phyloP scores from a whole-genome alignment of 2,329 filamentous ascomycete genomes.

The Nothophoma quercina region DNA sequence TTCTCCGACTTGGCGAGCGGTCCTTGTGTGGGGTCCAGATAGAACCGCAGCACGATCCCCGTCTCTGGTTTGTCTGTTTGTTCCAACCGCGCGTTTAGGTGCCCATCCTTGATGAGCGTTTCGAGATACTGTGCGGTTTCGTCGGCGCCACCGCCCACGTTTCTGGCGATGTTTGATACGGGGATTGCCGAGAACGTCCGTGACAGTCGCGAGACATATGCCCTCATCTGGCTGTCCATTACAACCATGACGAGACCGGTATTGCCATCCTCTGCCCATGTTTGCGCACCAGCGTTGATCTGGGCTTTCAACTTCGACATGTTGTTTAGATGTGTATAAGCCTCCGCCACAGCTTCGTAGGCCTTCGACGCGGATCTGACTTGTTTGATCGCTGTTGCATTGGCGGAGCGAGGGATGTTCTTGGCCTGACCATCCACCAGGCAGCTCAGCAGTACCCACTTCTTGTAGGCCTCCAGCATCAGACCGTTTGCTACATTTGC shows the following conservation, averaged over 20 bases:
- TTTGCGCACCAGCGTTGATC: conserved; percentile 63
- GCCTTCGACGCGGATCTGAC: conserved; percentile 69
- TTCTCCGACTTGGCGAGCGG: conserved; percentile 50
- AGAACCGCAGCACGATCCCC: conserved; percentile 63
- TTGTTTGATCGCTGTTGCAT: conserved; percentile 60
- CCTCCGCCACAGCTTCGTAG: conserved; percentile 73
- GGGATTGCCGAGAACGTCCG: conserved; percentile 73
- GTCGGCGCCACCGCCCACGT: conserved; percentile 59
- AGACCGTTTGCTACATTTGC: conserved; percentile 72
- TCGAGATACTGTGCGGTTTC: conserved; percentile 62
- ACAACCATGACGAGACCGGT: conserved; percentile 74
- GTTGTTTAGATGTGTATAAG: conserved; percentile 64
- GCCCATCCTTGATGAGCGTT: conserved; percentile 60
- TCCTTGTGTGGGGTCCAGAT: conserved; percentile 47
- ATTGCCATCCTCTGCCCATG: conserved; percentile 79
- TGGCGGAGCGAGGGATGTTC: conserved; percentile 64
- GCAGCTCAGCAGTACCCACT: conserved; percentile 82
- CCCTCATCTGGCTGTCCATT: conserved; percentile 73
- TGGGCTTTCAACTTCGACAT: conserved; percentile 69
- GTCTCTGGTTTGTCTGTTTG: conserved; percentile 48
- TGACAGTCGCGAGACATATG: conserved; percentile 76
- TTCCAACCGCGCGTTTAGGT: conserved; percentile 60
- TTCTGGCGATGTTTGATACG: conserved; percentile 60
- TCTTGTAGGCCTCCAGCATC: conserved; percentile 90
- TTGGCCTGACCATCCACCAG: conserved; percentile 69